Percentiles rank a stretch among this genome's conserved stretches.
These are phyloP conservation scores for Penicillium samsonianum DNA, from an alignment of 495 filamentous ascomycete species.

Conservation along the genomic window DNA sequence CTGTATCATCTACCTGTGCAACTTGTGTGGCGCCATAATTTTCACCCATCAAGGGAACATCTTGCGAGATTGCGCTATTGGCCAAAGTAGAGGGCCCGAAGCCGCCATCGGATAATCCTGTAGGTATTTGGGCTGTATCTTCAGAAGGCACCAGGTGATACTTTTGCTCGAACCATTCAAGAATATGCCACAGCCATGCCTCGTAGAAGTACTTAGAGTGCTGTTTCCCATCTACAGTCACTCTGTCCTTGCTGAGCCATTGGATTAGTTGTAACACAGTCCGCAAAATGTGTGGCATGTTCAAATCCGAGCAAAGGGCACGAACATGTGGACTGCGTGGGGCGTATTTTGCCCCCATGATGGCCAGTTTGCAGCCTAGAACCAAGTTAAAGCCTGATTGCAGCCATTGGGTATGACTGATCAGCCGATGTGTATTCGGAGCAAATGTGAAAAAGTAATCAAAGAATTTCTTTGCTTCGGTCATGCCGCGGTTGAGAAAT, in stretches of 20 bases:
- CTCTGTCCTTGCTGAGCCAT: conserved; percentile 2
- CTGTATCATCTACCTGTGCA: background rate
- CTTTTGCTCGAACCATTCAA: conserved; percentile 10
- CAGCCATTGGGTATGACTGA: conserved; percentile 18
- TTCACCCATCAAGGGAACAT: background rate
- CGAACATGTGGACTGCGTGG: conserved; percentile 5
- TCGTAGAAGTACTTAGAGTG: conserved; percentile 10
- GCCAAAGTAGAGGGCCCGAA: background rate
- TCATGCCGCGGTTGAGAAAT: conserved; percentile 18
- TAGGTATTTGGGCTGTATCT: background rate
- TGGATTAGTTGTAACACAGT: background rate
- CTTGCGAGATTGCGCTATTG: background rate
- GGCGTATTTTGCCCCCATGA: conserved; percentile 4
- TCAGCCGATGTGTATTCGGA: conserved; percentile 9
- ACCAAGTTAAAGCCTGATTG: conserved; percentile 10
- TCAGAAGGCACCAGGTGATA: conserved; percentile 2
- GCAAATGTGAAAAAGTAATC: conserved; percentile 12
- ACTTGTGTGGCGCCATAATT: background rate
- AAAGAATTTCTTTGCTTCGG: conserved; percentile 18
- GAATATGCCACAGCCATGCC: conserved; percentile 1
- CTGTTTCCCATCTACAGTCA: background rate
- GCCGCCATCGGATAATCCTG: background rate
- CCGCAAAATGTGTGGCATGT: conserved; percentile 2
- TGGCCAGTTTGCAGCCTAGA: conserved; percentile 8
- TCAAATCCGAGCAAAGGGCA: conserved; percentile 11